phyloP scores from a whole-genome alignment of 2,329 filamentous ascomycete genomes.

The Lecanicillium sp. region DNA sequence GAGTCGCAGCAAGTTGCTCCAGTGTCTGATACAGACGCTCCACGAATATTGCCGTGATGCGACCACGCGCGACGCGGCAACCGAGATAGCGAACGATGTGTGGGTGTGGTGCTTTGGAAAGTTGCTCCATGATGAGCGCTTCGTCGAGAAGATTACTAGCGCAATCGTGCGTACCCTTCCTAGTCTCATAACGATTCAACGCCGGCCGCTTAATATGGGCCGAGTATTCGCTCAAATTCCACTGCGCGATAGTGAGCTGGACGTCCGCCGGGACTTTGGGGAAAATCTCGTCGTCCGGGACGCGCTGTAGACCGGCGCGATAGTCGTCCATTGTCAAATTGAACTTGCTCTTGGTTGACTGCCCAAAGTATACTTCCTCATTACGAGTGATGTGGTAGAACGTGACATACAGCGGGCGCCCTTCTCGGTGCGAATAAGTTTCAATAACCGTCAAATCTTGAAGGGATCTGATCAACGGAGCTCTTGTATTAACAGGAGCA shows the following conservation, averaged over 20 bases:
- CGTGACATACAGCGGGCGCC: not conserved
- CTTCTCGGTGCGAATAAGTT: not conserved
- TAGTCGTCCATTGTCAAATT: constrained; percentile 15
- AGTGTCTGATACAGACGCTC: constrained; percentile 11
- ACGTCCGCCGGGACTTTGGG: constrained; percentile 10
- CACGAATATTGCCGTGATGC: constrained; percentile 18
- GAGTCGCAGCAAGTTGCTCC: not conserved
- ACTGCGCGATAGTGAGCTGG: constrained; percentile 12
- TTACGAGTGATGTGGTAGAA: not conserved
- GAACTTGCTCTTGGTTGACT: constrained; percentile 12
- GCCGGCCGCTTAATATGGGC: constrained; percentile 11
- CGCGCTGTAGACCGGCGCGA: constrained; percentile 6
- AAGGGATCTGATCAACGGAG: too few species aligned
- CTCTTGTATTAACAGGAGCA: too few species aligned
- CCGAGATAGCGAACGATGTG: constrained; percentile 20
- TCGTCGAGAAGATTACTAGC: constrained; percentile 12
- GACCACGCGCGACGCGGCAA: constrained; percentile 15
- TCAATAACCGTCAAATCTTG: not conserved
- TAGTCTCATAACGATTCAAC: constrained; percentile 9
- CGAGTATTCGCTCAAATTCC: not conserved
- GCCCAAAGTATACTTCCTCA: constrained; percentile 11
- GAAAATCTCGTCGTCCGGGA: constrained; percentile 15
- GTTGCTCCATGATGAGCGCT: constrained; percentile 15
- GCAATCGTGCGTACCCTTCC: not conserved
- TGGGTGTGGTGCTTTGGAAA: constrained; percentile 17